A percentile compares a stretch with the other conserved stretches of the same genome.
These are phyloP conservation scores for Penicillium ucsense DNA, from an alignment of 495 filamentous ascomycete species.

Conservation along the genomic window DNA sequence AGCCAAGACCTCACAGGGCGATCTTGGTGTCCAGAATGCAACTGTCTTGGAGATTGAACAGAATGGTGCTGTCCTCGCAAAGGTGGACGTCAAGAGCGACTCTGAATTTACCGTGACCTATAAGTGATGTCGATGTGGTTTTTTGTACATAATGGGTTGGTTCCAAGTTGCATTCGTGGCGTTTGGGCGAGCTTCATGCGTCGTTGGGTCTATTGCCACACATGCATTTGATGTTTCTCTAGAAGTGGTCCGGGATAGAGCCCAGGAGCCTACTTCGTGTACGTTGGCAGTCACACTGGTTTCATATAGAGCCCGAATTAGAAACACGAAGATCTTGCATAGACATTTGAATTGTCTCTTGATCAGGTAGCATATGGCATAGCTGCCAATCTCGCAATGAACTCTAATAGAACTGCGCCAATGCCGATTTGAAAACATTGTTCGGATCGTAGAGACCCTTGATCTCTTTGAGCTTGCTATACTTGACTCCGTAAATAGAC, in stretches of 20 bases:
- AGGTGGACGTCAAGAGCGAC: conserved; percentile 31
- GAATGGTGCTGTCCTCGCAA: conserved; percentile 36
- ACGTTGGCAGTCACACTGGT: too few relatives aligned
- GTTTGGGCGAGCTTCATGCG: not conserved
- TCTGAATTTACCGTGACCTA: conserved; percentile 27
- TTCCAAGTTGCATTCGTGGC: not conserved
- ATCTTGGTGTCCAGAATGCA: conserved; percentile 29
- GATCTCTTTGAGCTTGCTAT: conserved; percentile 1
- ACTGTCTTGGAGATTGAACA: conserved; percentile 45
- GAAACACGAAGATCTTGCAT: too few relatives aligned
- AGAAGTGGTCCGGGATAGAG: too few relatives aligned
- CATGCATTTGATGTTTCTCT: too few relatives aligned
- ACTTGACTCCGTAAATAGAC: conserved; percentile 2
- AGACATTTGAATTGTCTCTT: too few relatives aligned
- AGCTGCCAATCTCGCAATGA: not conserved
- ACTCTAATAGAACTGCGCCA: conserved; percentile 1
- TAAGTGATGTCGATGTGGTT: not conserved
- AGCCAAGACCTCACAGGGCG: conserved; percentile 21
- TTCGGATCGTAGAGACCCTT: conserved; percentile 7
- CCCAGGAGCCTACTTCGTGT: too few relatives aligned
- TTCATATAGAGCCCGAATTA: too few relatives aligned
- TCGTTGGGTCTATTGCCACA: too few relatives aligned
- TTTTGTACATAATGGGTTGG: not conserved
- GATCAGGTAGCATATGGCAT: too few relatives aligned
- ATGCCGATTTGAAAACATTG: conserved; percentile 6